A percentile compares a stretch with the other conserved stretches of the same genome.
Conservation (phyloP, 1,284 basidiomycete genomes). For the Ceratobasidium sp. region DNA sequence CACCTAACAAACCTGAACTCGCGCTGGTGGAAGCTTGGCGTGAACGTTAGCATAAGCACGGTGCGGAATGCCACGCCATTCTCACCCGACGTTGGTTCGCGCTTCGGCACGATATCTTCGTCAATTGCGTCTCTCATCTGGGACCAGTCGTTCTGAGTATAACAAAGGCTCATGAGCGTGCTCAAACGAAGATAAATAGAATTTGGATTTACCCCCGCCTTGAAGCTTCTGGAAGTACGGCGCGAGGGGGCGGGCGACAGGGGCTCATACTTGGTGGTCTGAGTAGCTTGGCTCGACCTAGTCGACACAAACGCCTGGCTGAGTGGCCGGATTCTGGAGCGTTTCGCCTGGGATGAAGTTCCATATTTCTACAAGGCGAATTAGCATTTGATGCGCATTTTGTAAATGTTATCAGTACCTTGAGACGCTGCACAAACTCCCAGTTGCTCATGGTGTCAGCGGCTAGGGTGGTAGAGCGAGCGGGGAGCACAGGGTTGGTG, state of each 20-base stretch:
- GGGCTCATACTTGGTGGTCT: neutral
- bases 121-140: conserved; percentile 12
- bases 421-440: conserved; percentile 17
- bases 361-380: neutral
- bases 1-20: neutral
- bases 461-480: neutral
- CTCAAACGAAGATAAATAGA: neutral
- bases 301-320: conserved; percentile 11
- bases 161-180: neutral
- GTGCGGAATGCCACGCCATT: neutral
- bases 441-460: neutral
- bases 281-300: neutral
- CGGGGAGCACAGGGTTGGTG: conserved; percentile 1
- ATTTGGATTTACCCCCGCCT: neutral
- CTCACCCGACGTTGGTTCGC: neutral
- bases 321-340: conserved; percentile 2
- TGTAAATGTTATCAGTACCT: neutral
- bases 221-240: neutral
- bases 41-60: neutral
- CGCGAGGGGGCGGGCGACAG: conserved; percentile 1
- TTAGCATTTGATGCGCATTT: neutral
- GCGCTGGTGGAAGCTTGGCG: neutral
- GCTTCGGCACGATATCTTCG: neutral
- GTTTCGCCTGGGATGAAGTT: neutral
- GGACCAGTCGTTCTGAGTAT: conserved; percentile 12